Evolutionary conservation across 495 filamentous ascomycete species (phyloP).

Genomic region (Trichoderma reesei): DNA sequence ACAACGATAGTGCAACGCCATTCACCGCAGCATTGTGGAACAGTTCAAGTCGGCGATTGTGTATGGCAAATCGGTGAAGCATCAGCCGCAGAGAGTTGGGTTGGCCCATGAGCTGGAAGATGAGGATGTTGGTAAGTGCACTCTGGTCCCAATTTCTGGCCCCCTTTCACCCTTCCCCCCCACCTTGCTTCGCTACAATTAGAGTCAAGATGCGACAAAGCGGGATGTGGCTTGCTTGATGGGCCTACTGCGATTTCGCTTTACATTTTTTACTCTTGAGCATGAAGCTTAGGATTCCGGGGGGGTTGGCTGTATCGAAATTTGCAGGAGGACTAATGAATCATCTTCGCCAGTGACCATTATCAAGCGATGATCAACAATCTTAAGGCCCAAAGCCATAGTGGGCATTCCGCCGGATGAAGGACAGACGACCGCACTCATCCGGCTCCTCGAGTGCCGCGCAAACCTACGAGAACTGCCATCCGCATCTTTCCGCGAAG

Average conservation of each 20-base stretch:
- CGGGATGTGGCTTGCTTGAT: not conserved
- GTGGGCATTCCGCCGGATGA: not conserved
- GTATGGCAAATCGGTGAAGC: constrained; percentile 95
- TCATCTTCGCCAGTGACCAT: constrained; percentile 62
- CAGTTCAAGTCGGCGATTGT: constrained; percentile 93
- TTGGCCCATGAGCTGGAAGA: constrained; percentile 85
- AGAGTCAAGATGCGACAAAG: too few species aligned
- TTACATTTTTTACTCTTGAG: not conserved
- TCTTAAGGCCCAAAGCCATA: not conserved
- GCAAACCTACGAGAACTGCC: not conserved
- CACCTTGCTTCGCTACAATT: not conserved
- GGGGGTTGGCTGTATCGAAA: too few species aligned
- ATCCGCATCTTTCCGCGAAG: not conserved
- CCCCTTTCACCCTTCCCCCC: not conserved
- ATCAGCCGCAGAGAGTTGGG: constrained; percentile 94
- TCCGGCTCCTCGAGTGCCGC: not conserved
- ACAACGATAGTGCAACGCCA: constrained; percentile 70
- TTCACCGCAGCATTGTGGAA: constrained; percentile 92
- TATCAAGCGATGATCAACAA: constrained; percentile 66
- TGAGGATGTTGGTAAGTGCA: constrained; percentile 85
- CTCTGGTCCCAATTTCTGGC: not conserved
- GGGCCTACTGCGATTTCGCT: not conserved
- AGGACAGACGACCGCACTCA: not conserved
- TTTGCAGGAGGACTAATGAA: too few species aligned
- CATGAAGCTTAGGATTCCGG: too few species aligned